Conservation (phyloP, 75 land plant genomes). For the Sequoia sempervirens region DNA sequence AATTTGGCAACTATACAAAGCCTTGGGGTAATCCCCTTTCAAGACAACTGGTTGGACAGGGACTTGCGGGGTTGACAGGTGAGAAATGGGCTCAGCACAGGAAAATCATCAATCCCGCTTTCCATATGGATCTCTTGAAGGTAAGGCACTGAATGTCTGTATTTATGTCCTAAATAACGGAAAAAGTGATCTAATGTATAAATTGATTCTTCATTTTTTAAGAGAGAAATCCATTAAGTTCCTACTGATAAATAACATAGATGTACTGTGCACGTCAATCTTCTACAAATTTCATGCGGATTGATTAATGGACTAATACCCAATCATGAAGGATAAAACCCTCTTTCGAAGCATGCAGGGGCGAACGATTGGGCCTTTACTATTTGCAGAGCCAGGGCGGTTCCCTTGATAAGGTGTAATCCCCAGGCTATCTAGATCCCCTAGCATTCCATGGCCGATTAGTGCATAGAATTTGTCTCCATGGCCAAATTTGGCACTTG, state of each 20-base stretch:
- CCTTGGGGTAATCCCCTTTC: background rate
- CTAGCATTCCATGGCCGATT: background rate
- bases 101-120: conserved; percentile 32
- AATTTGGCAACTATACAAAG: conserved; percentile 15
- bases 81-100: conserved; percentile 37
- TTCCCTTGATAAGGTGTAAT: background rate
- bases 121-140: conserved; percentile 42
- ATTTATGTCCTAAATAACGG: background rate
- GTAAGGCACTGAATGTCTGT: conserved; percentile 14
- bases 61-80: conserved; percentile 27
- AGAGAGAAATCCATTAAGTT: background rate
- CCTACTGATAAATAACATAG: background rate
- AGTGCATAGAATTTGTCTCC: background rate
- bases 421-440: background rate
- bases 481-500: background rate
- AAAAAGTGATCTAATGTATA: background rate
- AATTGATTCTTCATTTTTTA: background rate
- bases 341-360: background rate
- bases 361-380: background rate
- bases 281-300: background rate
- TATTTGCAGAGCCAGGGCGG: background rate
- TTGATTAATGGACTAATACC: background rate
- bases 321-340: background rate
- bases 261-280: background rate
- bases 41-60: background rate